These are phyloP conservation scores for Noccaea caerulescens DNA, from an alignment of 345 rosid species.

Conservation along the genomic window DNA sequence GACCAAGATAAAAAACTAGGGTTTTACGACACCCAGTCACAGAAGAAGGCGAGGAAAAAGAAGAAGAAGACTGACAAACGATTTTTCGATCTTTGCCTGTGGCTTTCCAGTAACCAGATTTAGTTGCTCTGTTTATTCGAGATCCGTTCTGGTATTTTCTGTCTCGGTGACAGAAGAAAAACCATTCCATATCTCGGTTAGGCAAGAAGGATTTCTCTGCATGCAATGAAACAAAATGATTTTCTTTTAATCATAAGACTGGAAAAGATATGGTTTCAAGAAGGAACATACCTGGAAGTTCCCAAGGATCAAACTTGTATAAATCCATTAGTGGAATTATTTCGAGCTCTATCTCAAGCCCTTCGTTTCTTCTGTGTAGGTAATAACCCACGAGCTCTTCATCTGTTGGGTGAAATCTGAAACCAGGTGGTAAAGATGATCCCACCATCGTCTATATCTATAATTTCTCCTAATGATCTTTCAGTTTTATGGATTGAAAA, in stretches of 20 bases:
- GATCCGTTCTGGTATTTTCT: slow-evolving; percentile 85
- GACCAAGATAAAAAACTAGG: slow-evolving; percentile 76
- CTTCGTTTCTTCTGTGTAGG: slow-evolving; percentile 68
- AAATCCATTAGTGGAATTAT: slow-evolving; percentile 80
- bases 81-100: slow-evolving; percentile 86
- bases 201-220: slow-evolving; percentile 87
- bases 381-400: slow-evolving; percentile 90
- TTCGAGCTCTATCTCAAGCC: slow-evolving; percentile 80
- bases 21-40: slow-evolving; percentile 71
- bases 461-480: slow-evolving; percentile 32
- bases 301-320: slow-evolving; percentile 97
- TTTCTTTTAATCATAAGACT: background rate
- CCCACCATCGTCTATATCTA: slow-evolving; percentile 54
- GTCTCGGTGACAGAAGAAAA: slow-evolving; percentile 88
- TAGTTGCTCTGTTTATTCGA: slow-evolving; percentile 84
- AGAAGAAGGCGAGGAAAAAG: slow-evolving; percentile 39
- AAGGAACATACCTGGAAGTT: slow-evolving; percentile 69
- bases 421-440: slow-evolving; percentile 84
- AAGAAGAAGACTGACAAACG: slow-evolving; percentile 53
- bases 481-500: slow-evolving; percentile 50
- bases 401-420: slow-evolving; percentile 89
- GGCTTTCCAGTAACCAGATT: slow-evolving; percentile 94
- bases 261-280: background rate
- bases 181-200: slow-evolving; percentile 82
- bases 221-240: slow-evolving; percentile 42